Evolutionary conservation across 1,284 basidiomycete genomes (phyloP).

Genomic region (Wallemia ichthyophaga): DNA sequence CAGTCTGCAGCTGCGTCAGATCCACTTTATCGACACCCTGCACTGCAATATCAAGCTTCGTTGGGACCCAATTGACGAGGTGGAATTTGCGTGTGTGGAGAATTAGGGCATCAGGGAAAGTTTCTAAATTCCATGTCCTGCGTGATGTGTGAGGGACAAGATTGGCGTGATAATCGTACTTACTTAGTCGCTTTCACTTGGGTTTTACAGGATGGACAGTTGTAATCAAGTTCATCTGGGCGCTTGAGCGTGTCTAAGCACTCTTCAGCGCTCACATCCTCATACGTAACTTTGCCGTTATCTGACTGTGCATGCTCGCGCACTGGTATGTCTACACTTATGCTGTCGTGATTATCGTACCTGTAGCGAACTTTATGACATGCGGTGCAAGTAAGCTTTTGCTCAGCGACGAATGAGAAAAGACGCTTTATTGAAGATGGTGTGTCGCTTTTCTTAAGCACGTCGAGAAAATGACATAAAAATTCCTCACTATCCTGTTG

Average conservation of each 20-base stretch:
- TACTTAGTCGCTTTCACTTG: slow-evolving; percentile 36
- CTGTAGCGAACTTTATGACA: slow-evolving; percentile 74
- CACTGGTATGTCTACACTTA: slow-evolving; percentile 51
- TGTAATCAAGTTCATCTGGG: slow-evolving; percentile 30
- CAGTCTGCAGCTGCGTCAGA: slow-evolving; percentile 39
- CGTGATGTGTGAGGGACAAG: not conserved
- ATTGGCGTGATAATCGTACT: no score
- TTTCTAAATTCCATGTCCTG: slow-evolving; percentile 10
- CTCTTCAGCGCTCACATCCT: slow-evolving; percentile 32
- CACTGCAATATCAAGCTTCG: slow-evolving; percentile 75
- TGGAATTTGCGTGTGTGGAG: slow-evolving; percentile 86
- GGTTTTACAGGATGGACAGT: slow-evolving; percentile 28
- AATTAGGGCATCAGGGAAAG: slow-evolving; percentile 65
- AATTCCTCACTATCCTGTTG: slow-evolving; percentile 97
- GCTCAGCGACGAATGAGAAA: slow-evolving; percentile 59
- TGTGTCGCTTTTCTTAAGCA: slow-evolving; percentile 24
- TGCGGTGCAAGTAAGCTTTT: slow-evolving; percentile 46
- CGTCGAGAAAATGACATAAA: slow-evolving; percentile 43
- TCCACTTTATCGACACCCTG: slow-evolving; percentile 31
- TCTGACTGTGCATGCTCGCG: slow-evolving; percentile 23
- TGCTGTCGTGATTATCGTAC: slow-evolving; percentile 41
- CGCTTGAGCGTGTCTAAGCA: slow-evolving; percentile 39
- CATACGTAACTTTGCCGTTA: slow-evolving; percentile 33
- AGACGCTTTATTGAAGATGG: slow-evolving; percentile 33
- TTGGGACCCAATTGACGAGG: slow-evolving; percentile 85